These are phyloP conservation scores for Bauhinia variegata DNA, from an alignment of 306 rosid genomes.

Conservation along the genomic window DNA sequence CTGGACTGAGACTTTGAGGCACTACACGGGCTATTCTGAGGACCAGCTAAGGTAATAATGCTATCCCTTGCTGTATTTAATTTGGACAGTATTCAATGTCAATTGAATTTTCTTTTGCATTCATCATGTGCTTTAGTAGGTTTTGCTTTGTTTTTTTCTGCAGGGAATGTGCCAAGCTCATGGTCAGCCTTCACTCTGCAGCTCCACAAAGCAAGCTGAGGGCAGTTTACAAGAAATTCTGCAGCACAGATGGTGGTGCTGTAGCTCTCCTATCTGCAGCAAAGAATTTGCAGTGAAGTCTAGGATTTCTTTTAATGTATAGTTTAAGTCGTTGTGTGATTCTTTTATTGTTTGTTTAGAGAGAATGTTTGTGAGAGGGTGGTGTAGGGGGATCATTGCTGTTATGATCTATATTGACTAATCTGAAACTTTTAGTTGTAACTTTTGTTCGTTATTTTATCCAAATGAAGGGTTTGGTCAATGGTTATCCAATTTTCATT, in stretches of 20 bases:
- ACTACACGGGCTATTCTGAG: slow-evolving; percentile 80
- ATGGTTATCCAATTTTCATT: too few species aligned
- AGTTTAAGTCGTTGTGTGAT: too few species aligned
- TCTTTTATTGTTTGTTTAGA: too few species aligned
- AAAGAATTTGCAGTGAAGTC: slow-evolving; percentile 24
- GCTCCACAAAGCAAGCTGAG: slow-evolving; percentile 66
- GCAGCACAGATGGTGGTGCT: slow-evolving; percentile 42
- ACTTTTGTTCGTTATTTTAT: too few species aligned
- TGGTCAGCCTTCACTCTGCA: slow-evolving; percentile 55
- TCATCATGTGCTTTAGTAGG: not conserved
- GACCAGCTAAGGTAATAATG: slow-evolving; percentile 66
- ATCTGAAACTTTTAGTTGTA: too few species aligned
- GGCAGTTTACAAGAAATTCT: slow-evolving; percentile 65
- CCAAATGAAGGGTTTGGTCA: too few species aligned
- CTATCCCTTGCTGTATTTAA: too few species aligned
- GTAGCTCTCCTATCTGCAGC: slow-evolving; percentile 68
- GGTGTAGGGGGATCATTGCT: too few species aligned
- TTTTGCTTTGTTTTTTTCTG: slow-evolving; percentile 17
- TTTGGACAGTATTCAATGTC: too few species aligned
- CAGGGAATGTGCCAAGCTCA: slow-evolving; percentile 68
- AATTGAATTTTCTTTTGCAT: not conserved
- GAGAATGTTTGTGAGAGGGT: too few species aligned
- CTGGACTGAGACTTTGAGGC: slow-evolving; percentile 78
- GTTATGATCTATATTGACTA: too few species aligned
- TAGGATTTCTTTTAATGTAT: too few species aligned